Evolutionary conservation across 805 yeast genomes (phyloP).

Genomic region (Saccharomycopsis guyanensis): DNA sequence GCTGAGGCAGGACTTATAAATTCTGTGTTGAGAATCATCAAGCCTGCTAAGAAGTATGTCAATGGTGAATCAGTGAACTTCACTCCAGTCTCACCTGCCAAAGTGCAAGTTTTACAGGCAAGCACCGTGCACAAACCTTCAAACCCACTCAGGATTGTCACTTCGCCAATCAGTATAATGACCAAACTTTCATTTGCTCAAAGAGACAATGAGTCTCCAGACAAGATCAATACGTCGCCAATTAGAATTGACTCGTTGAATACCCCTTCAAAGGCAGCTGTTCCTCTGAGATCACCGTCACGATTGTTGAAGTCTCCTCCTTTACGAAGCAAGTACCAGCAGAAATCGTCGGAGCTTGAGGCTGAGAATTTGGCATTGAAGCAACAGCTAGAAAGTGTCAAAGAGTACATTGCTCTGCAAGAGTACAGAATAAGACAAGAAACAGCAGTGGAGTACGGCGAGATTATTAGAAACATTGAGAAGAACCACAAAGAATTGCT

Average conservation of each 20-base stretch:
- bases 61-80: conserved; percentile 6
- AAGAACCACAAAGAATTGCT: conserved; percentile 31
- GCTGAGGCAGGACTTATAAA: conserved; percentile 31
- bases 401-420: conserved; percentile 3
- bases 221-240: neutral
- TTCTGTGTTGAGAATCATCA: conserved; percentile 28
- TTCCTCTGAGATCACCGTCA: neutral
- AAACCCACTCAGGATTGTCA: neutral
- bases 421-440: conserved; percentile 16
- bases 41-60: conserved; percentile 16
- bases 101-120: neutral
- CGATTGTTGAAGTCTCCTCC: neutral
- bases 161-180: neutral
- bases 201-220: neutral
- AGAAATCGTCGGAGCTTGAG: conserved; percentile 1
- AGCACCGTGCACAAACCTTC: conserved; percentile 2
- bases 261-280: neutral
- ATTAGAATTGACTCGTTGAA: neutral
- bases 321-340: neutral
- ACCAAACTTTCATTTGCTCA: neutral
- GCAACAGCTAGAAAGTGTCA: neutral
- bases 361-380: neutral
- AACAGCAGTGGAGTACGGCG: conserved; percentile 12
- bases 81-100: neutral
- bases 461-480: conserved; percentile 16